phyloP scores from a whole-genome alignment of 2,329 filamentous ascomycete genomes.

The Diplodia corticola region DNA sequence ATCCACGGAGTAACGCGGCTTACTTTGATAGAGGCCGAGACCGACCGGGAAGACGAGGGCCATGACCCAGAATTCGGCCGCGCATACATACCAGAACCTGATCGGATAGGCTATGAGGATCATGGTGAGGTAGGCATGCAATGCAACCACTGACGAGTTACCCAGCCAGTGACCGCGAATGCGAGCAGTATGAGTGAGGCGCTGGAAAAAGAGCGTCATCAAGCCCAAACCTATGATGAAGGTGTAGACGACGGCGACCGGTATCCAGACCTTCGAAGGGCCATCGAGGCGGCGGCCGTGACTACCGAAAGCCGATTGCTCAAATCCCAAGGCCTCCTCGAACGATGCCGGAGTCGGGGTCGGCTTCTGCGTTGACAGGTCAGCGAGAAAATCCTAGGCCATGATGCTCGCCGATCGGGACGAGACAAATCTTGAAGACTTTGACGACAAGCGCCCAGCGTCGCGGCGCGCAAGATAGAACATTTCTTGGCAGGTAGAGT shows the following conservation, averaged over 20 bases:
- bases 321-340: neutral
- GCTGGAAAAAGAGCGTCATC: conserved; percentile 1
- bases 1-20: neutral
- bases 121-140: conserved; percentile 11
- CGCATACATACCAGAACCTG: conserved; percentile 21
- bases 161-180: conserved; percentile 12
- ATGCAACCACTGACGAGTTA: neutral
- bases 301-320: neutral
- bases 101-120: conserved; percentile 8
- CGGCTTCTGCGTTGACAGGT: neutral
- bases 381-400: neutral
- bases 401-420: neutral
- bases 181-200: conserved; percentile 8
- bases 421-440: neutral
- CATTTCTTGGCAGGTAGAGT: neutral
- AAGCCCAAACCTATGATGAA: neutral
- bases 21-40: conserved; percentile 19
- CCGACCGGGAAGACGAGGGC: conserved; percentile 8
- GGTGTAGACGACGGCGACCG: conserved; percentile 15
- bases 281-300: neutral
- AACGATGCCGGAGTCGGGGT: neutral
- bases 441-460: neutral
- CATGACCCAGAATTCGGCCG: conserved; percentile 21
- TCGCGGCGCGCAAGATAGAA: neutral
- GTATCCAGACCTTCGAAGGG: conserved; percentile 9